Evolutionary conservation across 306 rosid species (phyloP), one percentile per base, ranked within the genome.

Genomic region (Cicer pinnatifidum): DNA sequence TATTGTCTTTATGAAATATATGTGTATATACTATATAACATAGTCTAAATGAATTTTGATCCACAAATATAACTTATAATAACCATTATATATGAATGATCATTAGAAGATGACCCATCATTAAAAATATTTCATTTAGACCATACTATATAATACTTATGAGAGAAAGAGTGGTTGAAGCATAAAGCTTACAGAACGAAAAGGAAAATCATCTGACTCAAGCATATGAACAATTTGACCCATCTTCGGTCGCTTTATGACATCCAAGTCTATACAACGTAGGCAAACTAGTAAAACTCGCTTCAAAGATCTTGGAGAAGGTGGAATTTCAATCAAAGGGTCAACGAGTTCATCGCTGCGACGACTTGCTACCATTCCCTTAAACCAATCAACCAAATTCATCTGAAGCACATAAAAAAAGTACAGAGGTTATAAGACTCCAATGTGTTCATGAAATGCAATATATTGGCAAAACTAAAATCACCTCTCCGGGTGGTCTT

Each of bases 141-240:
- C 5, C n/a, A 17, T 54, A 19, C 61, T 54, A 57, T 46, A 48
- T 46, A 11, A n/a, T 48, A n/a, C 15, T 11, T 6, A 53, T 17
- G 9, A 71, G 48, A 53, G 69, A 67, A 17, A 39, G 40, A 72
- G 70, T 58, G 50, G 69, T 19, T 67, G 15, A 9, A 20, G 79
- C 23, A 33, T 20, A 20, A 54, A 73, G 74, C 91, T 87, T 82
- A 91, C 98, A 11, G 96, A 78, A 43, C 95, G 97, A 77, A 80
- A 91, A 75, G 97, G 97, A 72, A 91, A 94, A 80, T 94, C 98
- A 69, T 94, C 98, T 58, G 95, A 89, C 80, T 91, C 98, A 5
- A 94, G 95, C 98, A 94, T 91, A 76, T 94, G 98, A 84, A 88
- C 92, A 75, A 94, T 91, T 82, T 94, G 98, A 75, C 98, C 94